Base-by-base conservation (phyloP, 2,329 filamentous ascomycete species). In the Gaeumannomyces sp. region DNA sequence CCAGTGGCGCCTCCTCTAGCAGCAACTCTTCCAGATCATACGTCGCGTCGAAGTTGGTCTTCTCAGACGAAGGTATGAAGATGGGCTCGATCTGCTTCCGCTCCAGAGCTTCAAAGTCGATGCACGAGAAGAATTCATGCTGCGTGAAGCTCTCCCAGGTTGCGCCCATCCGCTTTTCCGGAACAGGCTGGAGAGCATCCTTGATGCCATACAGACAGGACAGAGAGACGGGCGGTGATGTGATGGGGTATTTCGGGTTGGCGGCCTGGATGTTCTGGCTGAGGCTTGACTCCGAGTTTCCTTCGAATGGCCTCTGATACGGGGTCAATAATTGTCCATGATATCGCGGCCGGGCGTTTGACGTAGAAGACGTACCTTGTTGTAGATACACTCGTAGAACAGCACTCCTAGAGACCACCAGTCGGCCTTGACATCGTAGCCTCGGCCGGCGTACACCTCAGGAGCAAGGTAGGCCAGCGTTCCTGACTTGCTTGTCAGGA, bases 361-460 rank as follows among this genome's bases (percentile, higher is more conserved):
- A 3, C 14, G 0, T 16, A 56, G 25, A 53, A 59, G 63, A 74
- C 82, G 63, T 78, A 93, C 92, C 89, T 96, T 98, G 80, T 96
- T 97, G 80, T 98, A 99, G 69, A 99, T 97, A 83, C 95, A 98
- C 77, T 99, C 95, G 76, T 97, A 99, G 76, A 98, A 98, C n/a
- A 96, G 85, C 60, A 99, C 95, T 61, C 95, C 95, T 28, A 99
- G 79, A 7, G 95, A 98, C 95, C 95, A 99, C 95, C 95, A 99
- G 75, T 99, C 95, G 58, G 95, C 93, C 71, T 95, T 91, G 60
- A 88, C 87, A 66, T 91, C 89, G 73, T 99, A 99, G 56, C 95
- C 95, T 67, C 88, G 89, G 61, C 94, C 94, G 69, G 89, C 85
- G 73, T 98, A 99, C 2, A 98, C 95, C 76, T 99, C 95, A 5